These are phyloP conservation scores for Gymnopilus junonius DNA, from an alignment of 768 basidiomycete genomes.

Conservation along the genomic window DNA sequence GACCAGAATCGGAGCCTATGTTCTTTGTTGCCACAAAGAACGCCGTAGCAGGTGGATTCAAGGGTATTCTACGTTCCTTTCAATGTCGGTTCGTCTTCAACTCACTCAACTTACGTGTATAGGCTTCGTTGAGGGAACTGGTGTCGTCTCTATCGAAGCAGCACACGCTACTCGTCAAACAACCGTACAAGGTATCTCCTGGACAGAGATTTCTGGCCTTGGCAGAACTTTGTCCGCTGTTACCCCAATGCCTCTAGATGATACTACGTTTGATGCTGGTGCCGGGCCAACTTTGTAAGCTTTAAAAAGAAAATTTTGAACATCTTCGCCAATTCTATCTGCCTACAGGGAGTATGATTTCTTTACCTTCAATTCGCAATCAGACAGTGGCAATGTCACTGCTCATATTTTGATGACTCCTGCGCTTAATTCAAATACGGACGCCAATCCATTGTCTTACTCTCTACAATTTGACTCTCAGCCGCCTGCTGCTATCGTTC, in stretches of 20 bases:
- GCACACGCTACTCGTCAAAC: slow-evolving; percentile 56
- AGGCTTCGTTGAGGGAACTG: slow-evolving; percentile 69
- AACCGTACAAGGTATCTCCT: slow-evolving; percentile 53
- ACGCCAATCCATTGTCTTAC: slow-evolving; percentile 52
- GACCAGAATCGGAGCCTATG: slow-evolving; percentile 28
- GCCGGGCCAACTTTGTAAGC: slow-evolving; percentile 62
- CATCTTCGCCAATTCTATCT: not conserved
- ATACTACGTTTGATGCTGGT: slow-evolving; percentile 63
- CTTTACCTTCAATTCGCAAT: slow-evolving; percentile 57
- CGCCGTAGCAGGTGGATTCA: slow-evolving; percentile 46
- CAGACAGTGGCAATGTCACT: slow-evolving; percentile 45
- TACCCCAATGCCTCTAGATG: slow-evolving; percentile 59
- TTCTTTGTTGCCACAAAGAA: slow-evolving; percentile 43
- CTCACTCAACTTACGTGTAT: not conserved
- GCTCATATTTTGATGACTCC: slow-evolving; percentile 55
- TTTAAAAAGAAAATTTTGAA: not conserved
- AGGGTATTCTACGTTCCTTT: slow-evolving; percentile 39
- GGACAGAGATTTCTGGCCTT: slow-evolving; percentile 63
- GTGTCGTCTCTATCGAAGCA: slow-evolving; percentile 69
- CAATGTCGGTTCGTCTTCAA: not conserved
- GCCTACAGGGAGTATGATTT: slow-evolving; percentile 64
- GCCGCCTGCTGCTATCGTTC: slow-evolving; percentile 45
- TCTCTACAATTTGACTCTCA: slow-evolving; percentile 54
- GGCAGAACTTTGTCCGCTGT: slow-evolving; percentile 65
- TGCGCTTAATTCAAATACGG: slow-evolving; percentile 54